Conservation (phyloP, 1,139 yeast genomes). For the Blastobotrys apis region DNA sequence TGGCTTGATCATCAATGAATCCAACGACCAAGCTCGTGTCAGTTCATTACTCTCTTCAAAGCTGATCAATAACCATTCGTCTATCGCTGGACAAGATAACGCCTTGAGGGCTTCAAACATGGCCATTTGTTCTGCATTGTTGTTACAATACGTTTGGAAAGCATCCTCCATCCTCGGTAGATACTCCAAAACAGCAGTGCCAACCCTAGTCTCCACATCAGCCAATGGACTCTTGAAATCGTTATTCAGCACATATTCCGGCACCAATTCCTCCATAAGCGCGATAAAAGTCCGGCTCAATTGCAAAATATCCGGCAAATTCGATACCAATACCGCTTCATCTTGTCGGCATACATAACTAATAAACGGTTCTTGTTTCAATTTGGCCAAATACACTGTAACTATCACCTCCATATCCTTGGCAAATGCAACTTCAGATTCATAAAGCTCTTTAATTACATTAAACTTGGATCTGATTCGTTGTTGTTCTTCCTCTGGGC, state of each 20-base stretch:
- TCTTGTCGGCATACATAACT: conserved; percentile 31
- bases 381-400: conserved; percentile 29
- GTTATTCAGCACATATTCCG: conserved; percentile 24
- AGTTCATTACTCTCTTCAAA: conserved; percentile 24
- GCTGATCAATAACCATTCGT: conserved; percentile 34
- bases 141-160: conserved; percentile 33
- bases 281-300: conserved; percentile 30
- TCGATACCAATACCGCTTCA: conserved; percentile 30
- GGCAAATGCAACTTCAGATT: conserved; percentile 36
- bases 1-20: conserved; percentile 41
- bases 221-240: conserved; percentile 3
- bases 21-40: conserved; percentile 42
- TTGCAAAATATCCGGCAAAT: conserved; percentile 31
- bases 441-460: conserved; percentile 36
- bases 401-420: conserved; percentile 35
- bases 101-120: conserved; percentile 26
- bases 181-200: conserved; percentile 32
- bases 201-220: conserved; percentile 34
- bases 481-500: conserved; percentile 20
- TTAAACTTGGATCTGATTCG: conserved; percentile 27
- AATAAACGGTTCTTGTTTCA: conserved; percentile 26
- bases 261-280: conserved; percentile 27
- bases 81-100: conserved; percentile 30
- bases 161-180: conserved; percentile 34
- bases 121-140: conserved; percentile 33